Evolutionary conservation across 2,329 filamentous ascomycete species (phyloP), one percentile per base, ranked within the genome.

Genomic region (Capronia epimyces): DNA sequence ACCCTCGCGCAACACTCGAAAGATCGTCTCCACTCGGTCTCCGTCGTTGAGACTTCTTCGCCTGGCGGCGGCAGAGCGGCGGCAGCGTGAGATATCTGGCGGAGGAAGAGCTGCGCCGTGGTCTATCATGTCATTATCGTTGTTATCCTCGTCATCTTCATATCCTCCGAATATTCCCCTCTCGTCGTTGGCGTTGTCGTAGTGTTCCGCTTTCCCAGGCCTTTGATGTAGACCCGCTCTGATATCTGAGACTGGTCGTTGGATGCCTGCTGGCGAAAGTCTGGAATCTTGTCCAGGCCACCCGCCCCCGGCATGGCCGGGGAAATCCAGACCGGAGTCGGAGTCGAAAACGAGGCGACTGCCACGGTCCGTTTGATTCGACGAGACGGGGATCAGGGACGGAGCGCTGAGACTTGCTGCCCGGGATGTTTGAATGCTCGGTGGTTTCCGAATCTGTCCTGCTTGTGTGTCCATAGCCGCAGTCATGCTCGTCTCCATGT

Each of bases 11-110:
- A 42, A 21, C 10, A 42, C 21, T 3, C 22, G 39, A 16, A 42
- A 42, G 9, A 42, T 42, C 16, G 36, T 20, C 18, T 20, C 8
- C 7, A 40, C 20, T 20, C 36, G 7, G 20, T 40, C 15, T 9
- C 13, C 36, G 4, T 20, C 36, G 7, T 40, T 16, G 10, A n/a
- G 29, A 32, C 13, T 32, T 12, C 29, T 10, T n/a, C 13, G 7
- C 29, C 29, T 32, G 36, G 36, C 9, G 13, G 36, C 16, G 13
- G 5, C 5, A 5, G 36, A 5, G 20, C 6, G 10, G 24, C 46
- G 47, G 40, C 50, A 27, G 16, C 52, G 52, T 13, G 52, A 32
- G 12, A 54, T 50, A 29, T 54, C 47, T 20, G 52, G 52, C 15
- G 52, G 47, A 15, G 52, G 46, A 18, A 43, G 43, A 13, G 51